phyloP scores from a whole-genome alignment of 495 filamentous ascomycete genomes.

The Hyaloscypha hepaticicola region DNA sequence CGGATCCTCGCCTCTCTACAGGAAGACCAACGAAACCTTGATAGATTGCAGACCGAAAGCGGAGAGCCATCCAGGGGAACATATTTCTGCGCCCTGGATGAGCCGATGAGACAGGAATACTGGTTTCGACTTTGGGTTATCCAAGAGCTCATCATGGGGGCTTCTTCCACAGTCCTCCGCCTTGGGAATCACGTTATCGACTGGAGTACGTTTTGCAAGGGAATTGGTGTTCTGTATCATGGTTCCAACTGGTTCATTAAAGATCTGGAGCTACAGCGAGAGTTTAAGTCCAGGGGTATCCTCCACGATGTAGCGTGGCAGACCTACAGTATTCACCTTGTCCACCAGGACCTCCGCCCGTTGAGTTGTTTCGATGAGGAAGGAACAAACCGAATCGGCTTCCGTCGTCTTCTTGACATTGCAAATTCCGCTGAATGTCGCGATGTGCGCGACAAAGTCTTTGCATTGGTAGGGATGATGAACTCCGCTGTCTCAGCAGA shows the following conservation, averaged over 20 bases:
- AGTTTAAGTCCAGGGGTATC: background rate
- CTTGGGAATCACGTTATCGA: too few relatives aligned
- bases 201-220: too few relatives aligned
- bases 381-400: background rate
- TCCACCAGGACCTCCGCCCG: background rate
- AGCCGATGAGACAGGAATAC: too few relatives aligned
- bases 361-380: background rate
- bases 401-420: background rate
- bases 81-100: too few relatives aligned
- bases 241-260: background rate
- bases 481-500: background rate
- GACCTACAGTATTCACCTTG: background rate
- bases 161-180: too few relatives aligned
- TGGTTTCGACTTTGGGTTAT: too few relatives aligned
- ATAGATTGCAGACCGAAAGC: too few relatives aligned
- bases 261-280: background rate
- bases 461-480: background rate
- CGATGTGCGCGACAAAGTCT: background rate
- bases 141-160: too few relatives aligned
- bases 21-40: background rate
- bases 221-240: background rate
- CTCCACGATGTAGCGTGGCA: background rate
- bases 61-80: too few relatives aligned
- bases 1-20: background rate
- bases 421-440: background rate